Conservation (phyloP, 2,329 filamentous ascomycete genomes). For the Epichloe bromicola region DNA sequence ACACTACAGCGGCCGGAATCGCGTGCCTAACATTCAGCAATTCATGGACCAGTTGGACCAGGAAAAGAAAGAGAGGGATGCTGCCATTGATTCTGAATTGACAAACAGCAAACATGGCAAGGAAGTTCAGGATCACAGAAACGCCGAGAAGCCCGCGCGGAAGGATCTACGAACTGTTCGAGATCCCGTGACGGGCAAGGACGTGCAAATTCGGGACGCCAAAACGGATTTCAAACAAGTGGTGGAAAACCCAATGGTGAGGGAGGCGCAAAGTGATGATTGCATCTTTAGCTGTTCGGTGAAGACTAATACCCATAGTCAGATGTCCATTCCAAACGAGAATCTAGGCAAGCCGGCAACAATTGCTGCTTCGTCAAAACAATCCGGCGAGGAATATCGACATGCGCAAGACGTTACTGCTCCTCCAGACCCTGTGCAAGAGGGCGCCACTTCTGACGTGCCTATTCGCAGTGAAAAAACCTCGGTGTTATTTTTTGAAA, state of each 20-base stretch:
- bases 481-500: constrained; percentile 90
- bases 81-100: constrained; percentile 49
- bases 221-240: constrained; percentile 54
- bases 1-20: constrained; percentile 73
- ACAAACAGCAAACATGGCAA: constrained; percentile 23
- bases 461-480: constrained; percentile 91
- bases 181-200: constrained; percentile 76
- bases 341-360: constrained; percentile 68
- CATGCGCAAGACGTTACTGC: constrained; percentile 79
- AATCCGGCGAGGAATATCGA: constrained; percentile 70
- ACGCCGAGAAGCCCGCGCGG: constrained; percentile 21
- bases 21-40: constrained; percentile 75
- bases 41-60: constrained; percentile 68
- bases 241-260: constrained; percentile 58
- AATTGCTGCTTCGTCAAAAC: constrained; percentile 55
- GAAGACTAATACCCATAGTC: background rate
- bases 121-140: constrained; percentile 31
- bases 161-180: constrained; percentile 58
- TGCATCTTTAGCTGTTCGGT: background rate
- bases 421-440: constrained; percentile 73
- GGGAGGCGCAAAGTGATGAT: background rate
- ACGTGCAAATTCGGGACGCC: constrained; percentile 77
- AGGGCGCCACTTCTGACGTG: constrained; percentile 79
- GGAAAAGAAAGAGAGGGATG: constrained; percentile 66
- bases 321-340: constrained; percentile 79